phyloP scores from a whole-genome alignment of 208 protist species.

The Endotrypanum monterogeii region DNA sequence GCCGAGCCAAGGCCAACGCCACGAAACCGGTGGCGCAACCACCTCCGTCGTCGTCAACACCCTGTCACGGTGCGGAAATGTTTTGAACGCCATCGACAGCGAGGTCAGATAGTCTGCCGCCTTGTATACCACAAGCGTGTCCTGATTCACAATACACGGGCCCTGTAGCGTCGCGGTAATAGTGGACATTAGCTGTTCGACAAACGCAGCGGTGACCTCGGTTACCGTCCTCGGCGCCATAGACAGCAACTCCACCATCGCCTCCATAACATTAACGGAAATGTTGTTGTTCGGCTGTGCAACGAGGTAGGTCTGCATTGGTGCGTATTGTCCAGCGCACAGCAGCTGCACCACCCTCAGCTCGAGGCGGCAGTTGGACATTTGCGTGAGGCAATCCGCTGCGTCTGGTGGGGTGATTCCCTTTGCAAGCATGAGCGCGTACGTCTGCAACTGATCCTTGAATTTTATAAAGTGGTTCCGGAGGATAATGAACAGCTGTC shows the following conservation, averaged over 20 bases:
- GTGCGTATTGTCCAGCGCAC: constrained; percentile 60
- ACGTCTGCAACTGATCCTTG: constrained; percentile 36
- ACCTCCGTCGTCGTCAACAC: constrained; percentile 24
- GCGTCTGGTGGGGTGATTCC: constrained; percentile 31
- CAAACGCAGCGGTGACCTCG: constrained; percentile 41
- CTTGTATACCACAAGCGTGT: constrained; percentile 52
- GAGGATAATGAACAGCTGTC: constrained; percentile 45
- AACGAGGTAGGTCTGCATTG: constrained; percentile 61
- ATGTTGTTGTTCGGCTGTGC: constrained; percentile 62
- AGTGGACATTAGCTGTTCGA: constrained; percentile 49
- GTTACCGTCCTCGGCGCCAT: constrained; percentile 38
- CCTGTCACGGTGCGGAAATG: constrained; percentile 18
- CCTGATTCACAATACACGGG: constrained; percentile 55
- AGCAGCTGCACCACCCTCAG: constrained; percentile 66
- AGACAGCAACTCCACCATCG: constrained; percentile 51
- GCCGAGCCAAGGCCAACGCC: constrained; percentile 15
- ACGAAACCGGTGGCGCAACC: constrained; percentile 15
- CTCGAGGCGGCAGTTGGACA: constrained; percentile 35
- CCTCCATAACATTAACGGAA: constrained; percentile 65
- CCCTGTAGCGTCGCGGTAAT: constrained; percentile 57
- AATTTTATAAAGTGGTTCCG: constrained; percentile 47
- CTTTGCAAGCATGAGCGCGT: constrained; percentile 24
- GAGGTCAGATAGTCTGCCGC: constrained; percentile 50
- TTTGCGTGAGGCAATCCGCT: constrained; percentile 29
- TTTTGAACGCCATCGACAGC: constrained; percentile 31